These are phyloP conservation scores for Paecilomyces formosus DNA, from an alignment of 2,329 filamentous ascomycete species.

Conservation along the genomic window DNA sequence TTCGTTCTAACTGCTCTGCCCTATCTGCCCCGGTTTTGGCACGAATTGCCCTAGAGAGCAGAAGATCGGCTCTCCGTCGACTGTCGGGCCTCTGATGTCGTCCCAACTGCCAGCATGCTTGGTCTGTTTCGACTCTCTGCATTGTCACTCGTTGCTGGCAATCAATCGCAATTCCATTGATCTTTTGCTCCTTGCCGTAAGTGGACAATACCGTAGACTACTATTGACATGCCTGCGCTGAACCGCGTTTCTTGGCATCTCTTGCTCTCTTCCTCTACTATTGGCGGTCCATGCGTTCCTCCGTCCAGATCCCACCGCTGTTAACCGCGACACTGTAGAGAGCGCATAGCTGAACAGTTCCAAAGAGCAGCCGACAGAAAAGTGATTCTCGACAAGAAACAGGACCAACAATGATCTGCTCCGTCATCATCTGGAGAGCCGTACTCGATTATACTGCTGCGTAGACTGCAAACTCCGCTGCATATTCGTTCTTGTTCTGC, in stretches of 20 bases:
- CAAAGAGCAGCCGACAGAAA: background rate
- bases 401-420: background rate
- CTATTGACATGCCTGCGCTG: background rate
- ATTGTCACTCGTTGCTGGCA: background rate
- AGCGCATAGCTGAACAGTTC: background rate
- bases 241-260: background rate
- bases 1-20: background rate
- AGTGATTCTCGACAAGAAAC: background rate
- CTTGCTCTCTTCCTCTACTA: background rate
- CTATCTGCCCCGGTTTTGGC: background rate
- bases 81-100: background rate
- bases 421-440: background rate
- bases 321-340: background rate
- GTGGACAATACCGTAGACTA: background rate
- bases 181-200: background rate
- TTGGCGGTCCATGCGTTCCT: background rate
- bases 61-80: background rate
- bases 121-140: background rate
- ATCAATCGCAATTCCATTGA: background rate
- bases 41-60: background rate
- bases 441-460: background rate
- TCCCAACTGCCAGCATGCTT: background rate
- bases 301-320: background rate
- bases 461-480: background rate
- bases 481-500: background rate